Evolutionary conservation across 257 asterid species (phyloP).

Genomic region (Solanum peruvianum): DNA sequence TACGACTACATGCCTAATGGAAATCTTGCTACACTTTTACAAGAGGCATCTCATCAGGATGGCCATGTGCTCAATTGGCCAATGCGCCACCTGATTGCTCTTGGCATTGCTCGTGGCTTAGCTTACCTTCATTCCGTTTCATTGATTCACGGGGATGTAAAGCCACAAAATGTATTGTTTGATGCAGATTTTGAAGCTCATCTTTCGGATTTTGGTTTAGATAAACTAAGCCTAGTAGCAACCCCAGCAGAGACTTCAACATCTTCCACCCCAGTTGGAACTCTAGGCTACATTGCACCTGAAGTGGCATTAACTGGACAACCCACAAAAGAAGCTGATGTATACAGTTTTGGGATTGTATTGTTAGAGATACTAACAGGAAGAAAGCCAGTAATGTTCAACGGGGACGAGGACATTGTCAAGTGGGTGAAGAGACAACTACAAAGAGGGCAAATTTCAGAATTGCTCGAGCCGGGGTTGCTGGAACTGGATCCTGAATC

Average conservation of each 20-base stretch:
- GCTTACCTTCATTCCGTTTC: conserved; percentile 45
- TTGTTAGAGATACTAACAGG: conserved; percentile 58
- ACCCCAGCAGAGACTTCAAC: conserved; percentile 33
- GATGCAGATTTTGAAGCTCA: conserved; percentile 86
- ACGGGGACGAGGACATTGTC: conserved; percentile 54
- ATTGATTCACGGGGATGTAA: conserved; percentile 51
- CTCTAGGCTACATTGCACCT: conserved; percentile 55
- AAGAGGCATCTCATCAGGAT: conserved; percentile 71
- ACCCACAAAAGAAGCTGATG: conserved; percentile 41
- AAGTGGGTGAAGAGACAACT: conserved; percentile 67
- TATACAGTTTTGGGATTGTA: conserved; percentile 66
- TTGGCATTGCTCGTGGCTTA: conserved; percentile 57
- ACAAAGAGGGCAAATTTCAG: conserved; percentile 61
- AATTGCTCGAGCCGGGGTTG: conserved; percentile 62
- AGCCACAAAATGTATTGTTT: conserved; percentile 56
- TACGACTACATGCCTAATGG: conserved; percentile 81
- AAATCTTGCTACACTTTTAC: conserved; percentile 52
- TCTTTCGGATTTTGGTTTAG: conserved; percentile 52
- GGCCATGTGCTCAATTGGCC: conserved; percentile 78
- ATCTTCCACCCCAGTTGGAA: conserved; percentile 33
- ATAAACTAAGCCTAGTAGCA: conserved; percentile 29
- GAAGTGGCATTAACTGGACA: conserved; percentile 35
- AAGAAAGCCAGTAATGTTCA: conserved; percentile 62
- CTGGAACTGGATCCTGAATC: conserved; percentile 77
- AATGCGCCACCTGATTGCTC: conserved; percentile 65